A percentile compares a stretch with the other conserved stretches of the same genome.
phyloP scores from a whole-genome alignment of 2,329 filamentous ascomycete genomes.

The Aspergillus udagawae region DNA sequence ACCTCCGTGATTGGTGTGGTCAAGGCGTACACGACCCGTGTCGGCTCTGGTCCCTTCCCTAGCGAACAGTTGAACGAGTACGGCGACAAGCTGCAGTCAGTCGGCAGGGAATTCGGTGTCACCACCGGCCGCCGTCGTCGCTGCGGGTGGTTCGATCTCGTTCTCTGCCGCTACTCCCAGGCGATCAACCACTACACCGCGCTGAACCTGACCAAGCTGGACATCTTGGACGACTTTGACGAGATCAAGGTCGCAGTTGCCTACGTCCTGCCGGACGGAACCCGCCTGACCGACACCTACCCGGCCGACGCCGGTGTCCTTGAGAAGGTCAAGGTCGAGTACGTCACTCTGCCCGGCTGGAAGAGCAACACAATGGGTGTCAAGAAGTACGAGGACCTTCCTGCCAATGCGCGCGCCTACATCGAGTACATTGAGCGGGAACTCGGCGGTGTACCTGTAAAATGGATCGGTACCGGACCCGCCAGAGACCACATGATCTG shows the following conservation, averaged over 20 bases:
- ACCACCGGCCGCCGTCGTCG: slow-evolving; percentile 60
- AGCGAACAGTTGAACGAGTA: slow-evolving; percentile 56
- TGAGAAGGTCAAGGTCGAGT: slow-evolving; percentile 52
- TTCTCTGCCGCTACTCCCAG: slow-evolving; percentile 60
- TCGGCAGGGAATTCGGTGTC: slow-evolving; percentile 54
- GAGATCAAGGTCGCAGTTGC: slow-evolving; percentile 59
- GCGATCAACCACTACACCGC: slow-evolving; percentile 51
- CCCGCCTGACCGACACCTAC: slow-evolving; percentile 50
- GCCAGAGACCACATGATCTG: slow-evolving; percentile 60
- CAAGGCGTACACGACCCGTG: slow-evolving; percentile 62
- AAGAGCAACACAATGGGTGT: slow-evolving; percentile 56
- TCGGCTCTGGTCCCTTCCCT: slow-evolving; percentile 59
- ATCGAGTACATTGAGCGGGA: slow-evolving; percentile 58
- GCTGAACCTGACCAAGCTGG: slow-evolving; percentile 62
- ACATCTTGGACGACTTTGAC: slow-evolving; percentile 61
- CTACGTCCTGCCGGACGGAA: slow-evolving; percentile 51
- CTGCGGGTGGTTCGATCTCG: slow-evolving; percentile 63
- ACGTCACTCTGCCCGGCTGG: slow-evolving; percentile 60
- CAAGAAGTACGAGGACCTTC: slow-evolving; percentile 55
- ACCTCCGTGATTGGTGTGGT: slow-evolving; percentile 59
- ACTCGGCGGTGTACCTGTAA: slow-evolving; percentile 53
- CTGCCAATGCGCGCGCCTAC: slow-evolving; percentile 55
- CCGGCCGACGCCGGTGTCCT: slow-evolving; percentile 54
- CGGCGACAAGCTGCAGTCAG: slow-evolving; percentile 54
- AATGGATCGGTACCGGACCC: slow-evolving; percentile 62